phyloP scores from a whole-genome alignment of 345 rosid genomes.

The Chamaenerion angustifolium region DNA sequence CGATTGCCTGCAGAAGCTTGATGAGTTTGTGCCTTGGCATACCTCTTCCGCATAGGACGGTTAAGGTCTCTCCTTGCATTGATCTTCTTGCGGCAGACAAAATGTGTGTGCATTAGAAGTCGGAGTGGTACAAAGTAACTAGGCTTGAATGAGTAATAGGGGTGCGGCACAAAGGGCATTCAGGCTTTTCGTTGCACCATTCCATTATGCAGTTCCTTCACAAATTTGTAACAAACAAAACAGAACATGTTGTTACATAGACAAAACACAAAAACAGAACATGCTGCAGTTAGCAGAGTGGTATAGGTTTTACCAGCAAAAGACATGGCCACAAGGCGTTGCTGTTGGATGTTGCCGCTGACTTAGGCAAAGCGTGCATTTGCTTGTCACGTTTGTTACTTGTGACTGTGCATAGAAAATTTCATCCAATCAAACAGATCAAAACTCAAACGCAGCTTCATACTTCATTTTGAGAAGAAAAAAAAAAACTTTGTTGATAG shows the following conservation, averaged over 20 bases:
- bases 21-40: no score
- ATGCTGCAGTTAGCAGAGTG: neutral
- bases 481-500: neutral
- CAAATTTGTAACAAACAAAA: neutral
- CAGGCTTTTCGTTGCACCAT: slow-evolving; percentile 97
- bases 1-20: no score
- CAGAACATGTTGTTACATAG: no score
- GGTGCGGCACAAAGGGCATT: slow-evolving; percentile 90
- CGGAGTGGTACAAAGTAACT: slow-evolving; percentile 77
- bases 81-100: no score
- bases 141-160: slow-evolving; percentile 73
- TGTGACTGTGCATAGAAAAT: slow-evolving; percentile 14
- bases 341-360: slow-evolving; percentile 76
- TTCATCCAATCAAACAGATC: neutral
- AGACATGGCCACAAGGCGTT: slow-evolving; percentile 86
- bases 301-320: slow-evolving; percentile 46
- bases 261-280: no score
- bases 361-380: slow-evolving; percentile 85
- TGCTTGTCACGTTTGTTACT: slow-evolving; percentile 29
- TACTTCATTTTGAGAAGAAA: no score
- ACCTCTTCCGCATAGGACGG: no score
- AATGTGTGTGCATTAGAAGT: slow-evolving; percentile 28
- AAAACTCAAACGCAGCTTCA: no score
- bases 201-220: slow-evolving; percentile 92
- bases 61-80: no score